Conservation (phyloP, 2,329 filamentous ascomycete species). For the Setomelanomma holmii region DNA sequence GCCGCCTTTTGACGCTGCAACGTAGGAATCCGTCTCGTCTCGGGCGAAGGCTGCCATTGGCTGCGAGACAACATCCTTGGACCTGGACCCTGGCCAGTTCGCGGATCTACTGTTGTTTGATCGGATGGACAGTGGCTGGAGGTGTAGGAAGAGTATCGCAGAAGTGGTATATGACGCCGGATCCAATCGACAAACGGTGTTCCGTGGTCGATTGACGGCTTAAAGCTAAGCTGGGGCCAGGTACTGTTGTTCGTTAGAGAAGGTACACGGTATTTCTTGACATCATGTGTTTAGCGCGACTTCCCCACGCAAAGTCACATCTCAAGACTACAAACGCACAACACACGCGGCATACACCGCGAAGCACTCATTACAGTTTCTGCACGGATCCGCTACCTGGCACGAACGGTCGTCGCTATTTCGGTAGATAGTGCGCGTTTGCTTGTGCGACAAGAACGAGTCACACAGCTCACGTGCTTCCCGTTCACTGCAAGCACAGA, state of each 20-base stretch:
- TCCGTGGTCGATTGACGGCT: slow-evolving; percentile 30
- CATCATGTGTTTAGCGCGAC: not conserved
- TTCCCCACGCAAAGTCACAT: not conserved
- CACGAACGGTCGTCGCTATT: too few relatives aligned
- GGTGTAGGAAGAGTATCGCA: slow-evolving; percentile 49
- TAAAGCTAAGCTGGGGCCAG: too few relatives aligned
- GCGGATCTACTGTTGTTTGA: slow-evolving; percentile 56
- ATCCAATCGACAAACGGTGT: slow-evolving; percentile 38
- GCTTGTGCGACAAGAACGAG: not conserved
- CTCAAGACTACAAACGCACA: too few relatives aligned
- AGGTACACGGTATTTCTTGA: not conserved
- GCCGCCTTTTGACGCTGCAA: slow-evolving; percentile 21
- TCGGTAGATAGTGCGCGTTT: too few relatives aligned
- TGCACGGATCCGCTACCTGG: too few relatives aligned
- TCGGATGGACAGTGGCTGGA: slow-evolving; percentile 47
- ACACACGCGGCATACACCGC: not conserved
- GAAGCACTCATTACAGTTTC: not conserved
- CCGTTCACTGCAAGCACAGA: slow-evolving; percentile 10
- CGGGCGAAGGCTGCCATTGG: slow-evolving; percentile 54
- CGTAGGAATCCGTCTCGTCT: slow-evolving; percentile 58
- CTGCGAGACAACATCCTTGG: slow-evolving; percentile 33
- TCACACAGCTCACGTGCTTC: slow-evolving; percentile 11
- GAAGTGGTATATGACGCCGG: slow-evolving; percentile 56
- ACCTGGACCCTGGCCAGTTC: slow-evolving; percentile 43
- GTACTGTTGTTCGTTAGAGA: too few relatives aligned